phyloP scores from a whole-genome alignment of 257 asterid genomes.

The Anisodus tanguticus region DNA sequence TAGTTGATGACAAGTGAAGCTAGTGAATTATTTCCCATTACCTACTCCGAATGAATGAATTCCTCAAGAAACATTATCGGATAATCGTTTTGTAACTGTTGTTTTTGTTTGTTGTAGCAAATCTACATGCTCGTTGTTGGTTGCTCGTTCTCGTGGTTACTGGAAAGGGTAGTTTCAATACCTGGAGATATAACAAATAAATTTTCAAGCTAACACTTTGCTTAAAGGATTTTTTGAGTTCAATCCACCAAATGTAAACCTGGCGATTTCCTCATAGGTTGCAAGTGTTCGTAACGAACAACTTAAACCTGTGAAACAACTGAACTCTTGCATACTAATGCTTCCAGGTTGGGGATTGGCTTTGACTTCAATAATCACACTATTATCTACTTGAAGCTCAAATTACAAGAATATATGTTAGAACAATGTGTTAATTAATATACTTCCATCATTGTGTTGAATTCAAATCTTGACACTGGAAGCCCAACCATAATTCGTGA shows the following conservation, averaged over 20 bases:
- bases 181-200: neutral
- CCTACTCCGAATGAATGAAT: neutral
- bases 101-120: neutral
- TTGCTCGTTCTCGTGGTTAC: neutral
- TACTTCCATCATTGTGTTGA: neutral
- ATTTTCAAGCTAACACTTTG: neutral
- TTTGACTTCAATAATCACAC: conserved; percentile 9
- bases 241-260: neutral
- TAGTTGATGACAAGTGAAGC: neutral
- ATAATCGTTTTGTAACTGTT: neutral
- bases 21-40: neutral
- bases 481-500: neutral
- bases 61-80: neutral
- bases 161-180: neutral
- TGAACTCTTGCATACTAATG: neutral
- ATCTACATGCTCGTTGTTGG: neutral
- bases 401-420: too few species aligned
- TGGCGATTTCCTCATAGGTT: neutral
- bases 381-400: neutral
- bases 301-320: neutral
- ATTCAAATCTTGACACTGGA: neutral
- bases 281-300: neutral
- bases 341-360: conserved; percentile 20
- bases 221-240: neutral
- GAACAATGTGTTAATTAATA: neutral